Evolutionary conservation across 441 rosid species (phyloP), one percentile per base, ranked within the genome.

Genomic region (Hypseocharis bilobata): DNA sequence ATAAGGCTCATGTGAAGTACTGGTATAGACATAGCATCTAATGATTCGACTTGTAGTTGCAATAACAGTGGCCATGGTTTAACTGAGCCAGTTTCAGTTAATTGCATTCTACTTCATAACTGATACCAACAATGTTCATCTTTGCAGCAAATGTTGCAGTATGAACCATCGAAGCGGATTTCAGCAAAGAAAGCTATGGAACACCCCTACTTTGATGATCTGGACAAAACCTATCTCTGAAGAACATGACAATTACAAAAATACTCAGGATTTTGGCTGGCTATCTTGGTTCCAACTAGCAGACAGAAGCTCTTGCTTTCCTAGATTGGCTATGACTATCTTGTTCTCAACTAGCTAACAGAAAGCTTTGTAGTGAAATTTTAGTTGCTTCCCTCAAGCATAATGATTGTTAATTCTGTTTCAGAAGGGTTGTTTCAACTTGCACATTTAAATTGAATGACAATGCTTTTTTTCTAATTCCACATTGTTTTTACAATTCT

Each of bases 161-260:
- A 93, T 59, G 96, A 90, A 42, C 99, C 97, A 26, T 82, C 88
- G 0, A 87, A 78, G 78, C 81, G 97, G 22, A 88, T 94, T 72
- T 91, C 97, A 17, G 97, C 94, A 8, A 94, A 91, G 84, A 89
- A 82, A 68, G 96, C 97, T 19, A 85, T 94, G 99, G 96, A 88
- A 54, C 99, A 94, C 74, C 96, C 96, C 45, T 93, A 87, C 85
- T 91, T 87, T 6, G 83, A 83, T 65, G 94, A 89, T 67, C 71
- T 94, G 27, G 71, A 85, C 63, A 94, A 86, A 81, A 67, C 76
- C 3, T 3, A n/a, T 45, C 88, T 86, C 49, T 91, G 78, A 87
- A 66, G 63, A 63, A 28, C 5, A 45, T 5, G 62, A 44, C 26
- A 4, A 34, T 59, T 51, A n/a, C n/a, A n/a, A n/a, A n/a, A n/a